Conservation (phyloP, 805 yeast species). For the Wickerhamiella alocasiicola region DNA sequence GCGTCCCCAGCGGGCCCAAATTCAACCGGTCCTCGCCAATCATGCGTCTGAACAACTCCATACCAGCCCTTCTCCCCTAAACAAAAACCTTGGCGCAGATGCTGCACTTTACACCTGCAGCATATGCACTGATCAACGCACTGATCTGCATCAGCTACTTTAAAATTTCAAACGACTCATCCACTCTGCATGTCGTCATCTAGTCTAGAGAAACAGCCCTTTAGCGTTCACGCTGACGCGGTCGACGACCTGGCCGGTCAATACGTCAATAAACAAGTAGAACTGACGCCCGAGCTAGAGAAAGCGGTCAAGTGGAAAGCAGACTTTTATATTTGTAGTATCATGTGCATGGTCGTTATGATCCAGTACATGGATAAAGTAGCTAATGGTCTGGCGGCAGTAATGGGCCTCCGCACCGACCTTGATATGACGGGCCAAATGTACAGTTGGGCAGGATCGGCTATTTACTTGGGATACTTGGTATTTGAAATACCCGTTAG, state of each 20-base stretch:
- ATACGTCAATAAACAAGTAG: constrained; percentile 4
- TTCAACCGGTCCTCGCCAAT: no score
- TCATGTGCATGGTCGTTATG: constrained; percentile 37
- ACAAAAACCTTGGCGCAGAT: no score
- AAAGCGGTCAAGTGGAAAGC: constrained; percentile 35
- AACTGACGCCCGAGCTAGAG: constrained; percentile 12
- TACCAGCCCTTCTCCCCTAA: no score
- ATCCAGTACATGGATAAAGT: constrained; percentile 49
- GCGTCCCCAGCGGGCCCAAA: no score
- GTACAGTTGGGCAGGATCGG: constrained; percentile 40
- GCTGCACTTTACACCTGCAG: no score
- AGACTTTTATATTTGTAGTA: constrained; percentile 38
- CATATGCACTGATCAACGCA: no score
- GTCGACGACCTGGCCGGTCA: constrained; percentile 8
- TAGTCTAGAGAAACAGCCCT: no score
- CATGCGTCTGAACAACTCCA: no score
- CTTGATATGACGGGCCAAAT: constrained; percentile 33
- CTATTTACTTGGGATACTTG: constrained; percentile 52
- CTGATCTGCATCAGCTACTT: no score
- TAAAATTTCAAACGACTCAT: no score
- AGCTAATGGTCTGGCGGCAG: constrained; percentile 39
- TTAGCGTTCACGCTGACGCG: no score
- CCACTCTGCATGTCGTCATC: no score
- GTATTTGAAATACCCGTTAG: constrained; percentile 41
- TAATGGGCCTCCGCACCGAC: constrained; percentile 37